Percentiles rank a stretch among this genome's conserved stretches.
phyloP scores from a whole-genome alignment of 139 green algal species.

The Coelastrella sp. region DNA sequence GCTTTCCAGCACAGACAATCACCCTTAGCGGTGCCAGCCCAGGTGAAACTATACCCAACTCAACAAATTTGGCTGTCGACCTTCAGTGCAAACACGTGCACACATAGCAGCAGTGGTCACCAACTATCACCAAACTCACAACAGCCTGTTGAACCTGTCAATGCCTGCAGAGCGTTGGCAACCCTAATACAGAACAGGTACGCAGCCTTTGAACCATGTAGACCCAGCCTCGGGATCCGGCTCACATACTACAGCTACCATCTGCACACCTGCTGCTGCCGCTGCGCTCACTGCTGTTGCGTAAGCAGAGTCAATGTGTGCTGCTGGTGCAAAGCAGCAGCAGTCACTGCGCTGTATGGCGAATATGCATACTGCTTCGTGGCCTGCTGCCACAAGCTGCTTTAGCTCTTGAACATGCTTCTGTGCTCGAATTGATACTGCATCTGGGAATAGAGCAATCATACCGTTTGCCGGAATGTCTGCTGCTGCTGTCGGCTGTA shows the following conservation, averaged over 20 bases:
- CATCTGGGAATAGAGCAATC: slow-evolving; percentile 22
- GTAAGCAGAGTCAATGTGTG: slow-evolving; percentile 6
- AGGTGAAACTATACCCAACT: too few species aligned
- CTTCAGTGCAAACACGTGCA: too few species aligned
- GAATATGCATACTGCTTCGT: slow-evolving; percentile 37
- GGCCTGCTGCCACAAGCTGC: slow-evolving; percentile 15
- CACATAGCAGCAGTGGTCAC: too few species aligned
- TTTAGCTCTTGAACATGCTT: slow-evolving; percentile 17
- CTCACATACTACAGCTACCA: slow-evolving; percentile 35
- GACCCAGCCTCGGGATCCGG: neutral
- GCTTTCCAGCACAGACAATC: too few species aligned
- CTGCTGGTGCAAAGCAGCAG: slow-evolving; percentile 28
- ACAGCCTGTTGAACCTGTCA: neutral
- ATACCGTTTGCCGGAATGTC: neutral
- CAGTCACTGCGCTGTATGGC: slow-evolving; percentile 25
- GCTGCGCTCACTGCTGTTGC: neutral
- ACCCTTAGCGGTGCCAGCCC: too few species aligned
- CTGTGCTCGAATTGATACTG: slow-evolving; percentile 18
- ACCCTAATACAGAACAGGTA: neutral
- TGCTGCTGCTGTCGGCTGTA: neutral
- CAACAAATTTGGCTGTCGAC: too few species aligned
- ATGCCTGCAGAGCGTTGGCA: neutral
- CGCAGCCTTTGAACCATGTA: slow-evolving; percentile 3
- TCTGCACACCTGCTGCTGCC: slow-evolving; percentile 26
- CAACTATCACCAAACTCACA: too few species aligned